These are phyloP conservation scores for Citrullus colocynthis DNA, from an alignment of 306 rosid genomes.

Conservation along the genomic window DNA sequence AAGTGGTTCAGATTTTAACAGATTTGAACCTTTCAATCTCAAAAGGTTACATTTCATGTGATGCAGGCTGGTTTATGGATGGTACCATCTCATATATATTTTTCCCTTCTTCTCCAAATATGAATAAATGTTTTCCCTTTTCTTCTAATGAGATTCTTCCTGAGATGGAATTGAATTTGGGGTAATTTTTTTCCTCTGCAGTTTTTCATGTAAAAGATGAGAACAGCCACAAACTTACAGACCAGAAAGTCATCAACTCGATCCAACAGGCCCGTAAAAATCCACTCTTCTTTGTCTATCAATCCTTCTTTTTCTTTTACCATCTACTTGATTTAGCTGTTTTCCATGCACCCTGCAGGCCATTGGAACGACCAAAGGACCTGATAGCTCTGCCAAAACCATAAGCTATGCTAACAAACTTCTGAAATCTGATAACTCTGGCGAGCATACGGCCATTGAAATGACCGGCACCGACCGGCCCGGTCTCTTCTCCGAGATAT, in stretches of 20 bases:
- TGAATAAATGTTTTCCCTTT: not conserved
- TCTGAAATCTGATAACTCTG: conserved; percentile 5
- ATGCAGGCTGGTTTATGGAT: conserved; percentile 75
- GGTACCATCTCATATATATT: conserved; percentile 14
- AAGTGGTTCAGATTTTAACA: conserved; percentile 59
- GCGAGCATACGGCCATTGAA: conserved; percentile 40
- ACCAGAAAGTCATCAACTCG: conserved; percentile 33
- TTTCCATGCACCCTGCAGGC: conserved; percentile 14
- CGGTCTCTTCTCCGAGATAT: conserved; percentile 54
- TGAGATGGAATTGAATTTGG: not conserved
- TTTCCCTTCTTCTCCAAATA: not conserved
- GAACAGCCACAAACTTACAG: conserved; percentile 43
- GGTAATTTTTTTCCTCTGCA: conserved; percentile 6
- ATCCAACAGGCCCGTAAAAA: conserved; percentile 28
- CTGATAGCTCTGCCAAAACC: conserved; percentile 16
- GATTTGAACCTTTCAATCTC: conserved; percentile 58
- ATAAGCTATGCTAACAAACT: conserved; percentile 14
- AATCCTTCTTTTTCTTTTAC: no score
- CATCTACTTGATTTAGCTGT: not conserved
- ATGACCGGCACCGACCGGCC: conserved; percentile 47
- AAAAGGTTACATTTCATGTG: conserved; percentile 56
- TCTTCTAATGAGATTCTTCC: not conserved
- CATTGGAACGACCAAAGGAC: conserved; percentile 30
- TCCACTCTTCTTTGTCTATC: not conserved
- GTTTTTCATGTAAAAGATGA: conserved; percentile 56